These are phyloP conservation scores for Pouteria campechiana DNA, from an alignment of 179 eudicot species.

Conservation along the genomic window DNA sequence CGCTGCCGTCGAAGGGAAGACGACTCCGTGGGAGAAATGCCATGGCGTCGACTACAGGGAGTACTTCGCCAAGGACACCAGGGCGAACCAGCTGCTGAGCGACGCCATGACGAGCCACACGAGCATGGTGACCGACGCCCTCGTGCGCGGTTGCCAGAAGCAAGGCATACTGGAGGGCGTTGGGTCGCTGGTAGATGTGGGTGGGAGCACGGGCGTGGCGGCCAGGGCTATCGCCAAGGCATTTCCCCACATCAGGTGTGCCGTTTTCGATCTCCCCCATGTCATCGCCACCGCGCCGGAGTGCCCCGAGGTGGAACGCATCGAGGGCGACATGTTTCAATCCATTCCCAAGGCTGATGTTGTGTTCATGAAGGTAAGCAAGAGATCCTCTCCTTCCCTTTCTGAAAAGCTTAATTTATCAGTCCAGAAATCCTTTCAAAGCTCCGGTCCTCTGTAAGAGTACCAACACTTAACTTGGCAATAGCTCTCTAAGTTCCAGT, in stretches of 20 bases:
- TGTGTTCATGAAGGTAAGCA: constrained; percentile 42
- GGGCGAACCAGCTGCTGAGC: not conserved
- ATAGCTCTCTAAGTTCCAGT: no score
- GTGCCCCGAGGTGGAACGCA: not conserved
- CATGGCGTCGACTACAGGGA: not conserved
- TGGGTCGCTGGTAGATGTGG: constrained; percentile 4
- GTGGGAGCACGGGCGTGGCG: constrained; percentile 3
- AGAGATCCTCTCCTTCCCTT: no score
- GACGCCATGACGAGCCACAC: constrained; percentile 1
- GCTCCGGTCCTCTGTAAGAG: no score
- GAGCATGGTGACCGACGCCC: not conserved
- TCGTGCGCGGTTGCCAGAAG: not conserved
- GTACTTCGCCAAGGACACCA: not conserved
- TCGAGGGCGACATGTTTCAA: not conserved
- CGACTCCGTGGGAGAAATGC: not conserved
- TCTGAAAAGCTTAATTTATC: no score
- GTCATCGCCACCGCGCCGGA: constrained; percentile 1
- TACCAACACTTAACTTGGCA: no score
- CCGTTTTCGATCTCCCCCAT: not conserved
- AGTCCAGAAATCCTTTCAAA: no score
- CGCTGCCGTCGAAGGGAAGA: not conserved
- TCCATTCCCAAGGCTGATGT: constrained; percentile 3
- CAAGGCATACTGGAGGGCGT: not conserved
- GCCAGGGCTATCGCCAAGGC: constrained; percentile 3
- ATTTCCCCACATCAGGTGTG: constrained; percentile 1